A percentile compares a stretch with the other conserved stretches of the same genome.
phyloP scores from a whole-genome alignment of 208 protist genomes.

The Leptomonas pyrrhocoris region DNA sequence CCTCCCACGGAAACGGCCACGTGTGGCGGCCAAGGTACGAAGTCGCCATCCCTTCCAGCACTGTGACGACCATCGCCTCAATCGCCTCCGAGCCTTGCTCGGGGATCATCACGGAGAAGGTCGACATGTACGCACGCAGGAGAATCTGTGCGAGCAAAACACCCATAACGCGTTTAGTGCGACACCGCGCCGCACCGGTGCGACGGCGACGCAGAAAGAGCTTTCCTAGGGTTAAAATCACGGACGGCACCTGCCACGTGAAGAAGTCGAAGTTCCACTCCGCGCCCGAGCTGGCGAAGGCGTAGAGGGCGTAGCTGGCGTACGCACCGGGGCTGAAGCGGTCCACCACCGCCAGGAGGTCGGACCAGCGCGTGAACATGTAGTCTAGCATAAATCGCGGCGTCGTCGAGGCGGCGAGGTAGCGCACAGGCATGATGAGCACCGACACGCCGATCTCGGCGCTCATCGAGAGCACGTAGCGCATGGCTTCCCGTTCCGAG shows the following conservation, averaged over 20 bases:
- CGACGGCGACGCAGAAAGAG: constrained; percentile 56
- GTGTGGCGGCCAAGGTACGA: constrained; percentile 74
- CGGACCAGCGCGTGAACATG: constrained; percentile 70
- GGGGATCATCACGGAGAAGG: constrained; percentile 85
- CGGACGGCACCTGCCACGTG: constrained; percentile 74
- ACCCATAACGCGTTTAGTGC: constrained; percentile 65
- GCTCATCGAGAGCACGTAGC: constrained; percentile 56
- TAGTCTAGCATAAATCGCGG: constrained; percentile 86
- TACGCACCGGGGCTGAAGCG: constrained; percentile 65
- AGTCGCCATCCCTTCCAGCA: constrained; percentile 59
- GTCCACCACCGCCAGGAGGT: constrained; percentile 63
- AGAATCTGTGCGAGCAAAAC: constrained; percentile 67
- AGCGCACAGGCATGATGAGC: constrained; percentile 63
- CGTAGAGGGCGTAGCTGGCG: constrained; percentile 66
- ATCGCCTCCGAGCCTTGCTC: constrained; percentile 54
- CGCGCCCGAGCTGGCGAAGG: constrained; percentile 58
- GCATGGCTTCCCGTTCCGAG: constrained; percentile 40
- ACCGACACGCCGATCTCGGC: constrained; percentile 69
- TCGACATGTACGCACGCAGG: constrained; percentile 66
- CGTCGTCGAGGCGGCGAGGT: constrained; percentile 74
- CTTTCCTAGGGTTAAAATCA: constrained; percentile 66
- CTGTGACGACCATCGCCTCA: constrained; percentile 43
- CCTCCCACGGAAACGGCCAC: constrained; percentile 57
- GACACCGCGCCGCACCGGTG: constrained; percentile 42
- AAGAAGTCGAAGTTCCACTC: constrained; percentile 89